Conservation (phyloP, 352 stramenopile genomes). For the Phytophthora cryptogea region DNA sequence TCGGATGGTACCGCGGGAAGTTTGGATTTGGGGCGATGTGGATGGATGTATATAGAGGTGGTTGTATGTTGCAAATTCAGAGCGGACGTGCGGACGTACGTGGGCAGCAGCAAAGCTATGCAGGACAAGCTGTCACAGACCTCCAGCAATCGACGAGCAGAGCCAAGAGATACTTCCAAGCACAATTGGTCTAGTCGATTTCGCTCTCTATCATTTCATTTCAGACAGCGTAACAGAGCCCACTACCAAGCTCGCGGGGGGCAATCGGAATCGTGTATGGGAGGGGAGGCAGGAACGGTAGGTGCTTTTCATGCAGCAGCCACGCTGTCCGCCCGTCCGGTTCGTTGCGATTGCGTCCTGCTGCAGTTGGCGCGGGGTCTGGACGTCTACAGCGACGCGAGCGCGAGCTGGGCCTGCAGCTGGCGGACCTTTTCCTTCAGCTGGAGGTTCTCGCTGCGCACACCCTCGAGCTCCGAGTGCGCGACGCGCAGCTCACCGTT, state of each 20-base stretch:
- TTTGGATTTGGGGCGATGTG: too few species aligned
- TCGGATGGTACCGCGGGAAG: too few species aligned
- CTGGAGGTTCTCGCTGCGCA: slow-evolving; percentile 62
- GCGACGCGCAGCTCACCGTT: slow-evolving; percentile 52
- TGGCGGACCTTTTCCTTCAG: slow-evolving; percentile 69
- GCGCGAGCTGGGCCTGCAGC: slow-evolving; percentile 60
- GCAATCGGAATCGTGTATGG: slow-evolving; percentile 22
- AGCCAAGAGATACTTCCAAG: slow-evolving; percentile 18
- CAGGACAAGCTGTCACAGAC: background rate
- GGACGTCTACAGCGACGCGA: slow-evolving; percentile 52
- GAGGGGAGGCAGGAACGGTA: slow-evolving; percentile 18
- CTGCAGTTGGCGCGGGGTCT: slow-evolving; percentile 17
- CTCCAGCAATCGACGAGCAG: slow-evolving; percentile 9
- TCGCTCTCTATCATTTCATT: slow-evolving; percentile 16
- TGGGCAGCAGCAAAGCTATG: background rate
- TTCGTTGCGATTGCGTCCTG: slow-evolving; percentile 25
- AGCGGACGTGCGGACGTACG: slow-evolving; percentile 2
- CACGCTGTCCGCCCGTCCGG: slow-evolving; percentile 28
- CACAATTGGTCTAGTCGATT: background rate
- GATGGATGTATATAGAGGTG: too few species aligned
- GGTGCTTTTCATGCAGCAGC: slow-evolving; percentile 19
- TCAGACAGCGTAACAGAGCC: slow-evolving; percentile 18
- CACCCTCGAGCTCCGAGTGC: slow-evolving; percentile 49
- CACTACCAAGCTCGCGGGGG: background rate
- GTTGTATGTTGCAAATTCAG: background rate